Conservation (phyloP, 306 rosid species). For the Nissolia schottii region DNA sequence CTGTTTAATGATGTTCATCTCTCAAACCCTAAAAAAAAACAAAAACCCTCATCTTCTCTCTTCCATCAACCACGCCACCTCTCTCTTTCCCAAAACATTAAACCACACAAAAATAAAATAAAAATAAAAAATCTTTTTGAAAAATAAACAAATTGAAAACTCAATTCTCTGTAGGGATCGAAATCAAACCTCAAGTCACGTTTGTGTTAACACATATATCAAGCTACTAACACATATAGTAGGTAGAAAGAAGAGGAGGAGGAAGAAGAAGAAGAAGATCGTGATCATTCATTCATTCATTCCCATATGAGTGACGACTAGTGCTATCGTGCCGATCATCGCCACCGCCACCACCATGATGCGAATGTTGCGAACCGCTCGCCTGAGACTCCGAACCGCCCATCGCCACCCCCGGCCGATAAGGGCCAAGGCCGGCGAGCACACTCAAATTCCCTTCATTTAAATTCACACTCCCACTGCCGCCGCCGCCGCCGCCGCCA, state of each 20-base stretch:
- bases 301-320: constrained; percentile 61
- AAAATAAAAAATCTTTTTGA: constrained; percentile 24
- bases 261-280: constrained; percentile 38
- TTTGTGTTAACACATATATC: constrained; percentile 2
- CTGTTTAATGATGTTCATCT: too few relatives aligned
- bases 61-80: not conserved
- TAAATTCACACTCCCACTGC: constrained; percentile 23
- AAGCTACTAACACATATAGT: constrained; percentile 61
- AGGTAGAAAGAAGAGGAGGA: too few relatives aligned
- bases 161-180: constrained; percentile 44
- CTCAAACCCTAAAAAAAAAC: constrained; percentile 57
- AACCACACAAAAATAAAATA: constrained; percentile 48
- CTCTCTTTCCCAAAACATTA: constrained; percentile 38
- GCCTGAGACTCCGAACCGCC: constrained; percentile 55
- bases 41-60: not conserved
- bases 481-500: too few relatives aligned
- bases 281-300: too few relatives aligned
- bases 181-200: too few relatives aligned
- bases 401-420: constrained; percentile 48
- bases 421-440: constrained; percentile 68
- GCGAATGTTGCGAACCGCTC: constrained; percentile 73
- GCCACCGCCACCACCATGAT: constrained; percentile 41
- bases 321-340: constrained; percentile 54
- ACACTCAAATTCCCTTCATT: constrained; percentile 64
- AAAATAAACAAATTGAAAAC: constrained; percentile 30